Evolutionary conservation across 495 filamentous ascomycete genomes (phyloP).

Genomic region (Tirmania nivea): DNA sequence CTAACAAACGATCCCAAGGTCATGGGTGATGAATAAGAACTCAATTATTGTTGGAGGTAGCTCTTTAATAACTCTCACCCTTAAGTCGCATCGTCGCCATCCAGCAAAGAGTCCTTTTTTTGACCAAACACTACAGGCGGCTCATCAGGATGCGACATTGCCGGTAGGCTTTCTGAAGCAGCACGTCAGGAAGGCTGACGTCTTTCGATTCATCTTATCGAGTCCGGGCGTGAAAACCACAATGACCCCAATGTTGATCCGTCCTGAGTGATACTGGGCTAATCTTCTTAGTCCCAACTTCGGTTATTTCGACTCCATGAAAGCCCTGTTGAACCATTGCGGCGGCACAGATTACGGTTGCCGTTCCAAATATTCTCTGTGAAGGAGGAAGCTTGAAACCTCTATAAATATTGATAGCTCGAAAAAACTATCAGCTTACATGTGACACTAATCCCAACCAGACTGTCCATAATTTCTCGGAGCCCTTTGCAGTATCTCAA

Average conservation of each 20-base stretch:
- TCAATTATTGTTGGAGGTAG: too few relatives aligned
- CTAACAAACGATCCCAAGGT: too few relatives aligned
- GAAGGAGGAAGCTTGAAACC: constrained; percentile 36
- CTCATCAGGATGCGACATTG: not conserved
- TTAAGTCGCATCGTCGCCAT: too few relatives aligned
- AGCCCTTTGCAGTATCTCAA: constrained; percentile 29
- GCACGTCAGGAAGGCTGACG: not conserved
- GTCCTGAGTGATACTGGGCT: not conserved
- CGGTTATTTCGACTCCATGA: not conserved
- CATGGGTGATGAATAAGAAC: too few relatives aligned
- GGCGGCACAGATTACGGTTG: constrained; percentile 16
- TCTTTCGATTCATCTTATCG: not conserved
- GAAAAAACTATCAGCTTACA: not conserved
- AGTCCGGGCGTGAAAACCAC: not conserved
- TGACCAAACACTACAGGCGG: not conserved
- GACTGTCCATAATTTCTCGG: constrained; percentile 26
- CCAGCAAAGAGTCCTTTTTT: not conserved
- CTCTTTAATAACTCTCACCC: too few relatives aligned
- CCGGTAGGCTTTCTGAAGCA: not conserved
- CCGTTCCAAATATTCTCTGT: constrained; percentile 32
- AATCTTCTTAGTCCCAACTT: not conserved
- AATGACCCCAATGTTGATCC: not conserved
- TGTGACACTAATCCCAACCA: constrained; percentile 7
- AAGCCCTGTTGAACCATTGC: not conserved
- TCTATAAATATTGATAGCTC: not conserved